phyloP scores from a whole-genome alignment of 2,329 filamentous ascomycete genomes.

The Penicillium sp. region DNA sequence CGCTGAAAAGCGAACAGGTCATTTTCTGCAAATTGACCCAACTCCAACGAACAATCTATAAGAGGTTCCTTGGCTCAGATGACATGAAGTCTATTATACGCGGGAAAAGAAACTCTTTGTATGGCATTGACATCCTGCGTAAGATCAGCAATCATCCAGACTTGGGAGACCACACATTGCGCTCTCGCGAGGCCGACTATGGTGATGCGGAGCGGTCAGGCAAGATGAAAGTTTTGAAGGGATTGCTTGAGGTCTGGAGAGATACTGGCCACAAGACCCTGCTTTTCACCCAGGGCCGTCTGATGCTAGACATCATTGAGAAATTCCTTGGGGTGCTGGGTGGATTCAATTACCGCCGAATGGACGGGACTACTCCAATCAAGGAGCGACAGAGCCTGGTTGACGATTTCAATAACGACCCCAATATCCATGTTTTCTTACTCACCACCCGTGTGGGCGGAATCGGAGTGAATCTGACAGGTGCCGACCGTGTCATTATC shows the following conservation, averaged over 20 bases:
- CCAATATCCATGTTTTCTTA: constrained; percentile 79
- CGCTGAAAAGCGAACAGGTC: constrained; percentile 94
- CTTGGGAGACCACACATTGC: constrained; percentile 65
- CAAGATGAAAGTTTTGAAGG: constrained; percentile 93
- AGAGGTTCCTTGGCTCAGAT: constrained; percentile 74
- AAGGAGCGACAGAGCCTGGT: constrained; percentile 86
- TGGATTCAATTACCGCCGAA: constrained; percentile 74
- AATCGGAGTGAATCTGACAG: constrained; percentile 88
- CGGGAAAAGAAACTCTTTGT: constrained; percentile 74
- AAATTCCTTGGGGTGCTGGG: constrained; percentile 68
- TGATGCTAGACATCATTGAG: constrained; percentile 94
- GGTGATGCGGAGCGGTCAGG: constrained; percentile 77
- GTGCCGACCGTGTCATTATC: constrained; percentile 93
- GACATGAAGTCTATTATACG: constrained; percentile 81
- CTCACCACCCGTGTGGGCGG: constrained; percentile 95
- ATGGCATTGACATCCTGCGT: constrained; percentile 84
- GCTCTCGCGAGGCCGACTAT: constrained; percentile 63
- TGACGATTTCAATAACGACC: constrained; percentile 84
- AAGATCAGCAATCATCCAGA: constrained; percentile 99
- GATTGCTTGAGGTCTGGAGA: constrained; percentile 83
- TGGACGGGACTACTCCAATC: constrained; percentile 91
- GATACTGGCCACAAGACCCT: constrained; percentile 90
- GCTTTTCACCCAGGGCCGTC: constrained; percentile 86
- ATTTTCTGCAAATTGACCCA: constrained; percentile 90
- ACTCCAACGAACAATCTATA: constrained; percentile 74